A percentile compares a stretch with the other conserved stretches of the same genome.
Conservation (phyloP, 2,329 filamentous ascomycete species). For the Neofusicoccum sp. region DNA sequence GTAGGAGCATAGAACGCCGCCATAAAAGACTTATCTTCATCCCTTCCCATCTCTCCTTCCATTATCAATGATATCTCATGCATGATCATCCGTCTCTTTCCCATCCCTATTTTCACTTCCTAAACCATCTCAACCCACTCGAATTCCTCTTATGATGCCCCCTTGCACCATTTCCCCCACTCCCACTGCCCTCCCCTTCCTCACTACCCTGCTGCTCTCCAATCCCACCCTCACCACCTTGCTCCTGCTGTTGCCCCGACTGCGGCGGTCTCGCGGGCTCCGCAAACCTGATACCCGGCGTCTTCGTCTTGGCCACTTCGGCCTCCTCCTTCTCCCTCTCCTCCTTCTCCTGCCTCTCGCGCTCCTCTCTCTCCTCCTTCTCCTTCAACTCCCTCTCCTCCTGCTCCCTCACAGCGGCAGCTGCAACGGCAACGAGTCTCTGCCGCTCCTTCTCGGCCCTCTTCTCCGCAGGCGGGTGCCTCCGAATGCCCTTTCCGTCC, state of each 20-base stretch:
- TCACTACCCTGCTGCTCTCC: background rate
- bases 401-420: background rate
- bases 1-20: too few species aligned
- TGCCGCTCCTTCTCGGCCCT: background rate
- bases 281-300: slow-evolving; percentile 21
- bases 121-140: slow-evolving; percentile 15
- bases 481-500: slow-evolving; percentile 17
- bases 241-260: background rate
- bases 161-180: background rate
- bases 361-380: background rate
- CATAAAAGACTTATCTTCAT: background rate
- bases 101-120: background rate
- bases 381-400: background rate
- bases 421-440: background rate
- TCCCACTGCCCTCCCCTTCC: background rate
- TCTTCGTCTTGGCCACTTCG: background rate
- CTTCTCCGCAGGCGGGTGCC: background rate
- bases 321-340: background rate
- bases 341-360: background rate
- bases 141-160: slow-evolving; percentile 9
- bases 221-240: background rate
- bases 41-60: background rate
- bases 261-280: slow-evolving; percentile 6
- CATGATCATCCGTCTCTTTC: background rate
- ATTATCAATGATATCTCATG: background rate